phyloP scores from a whole-genome alignment of 2,329 filamentous ascomycete species.

The Phoma sp. region DNA sequence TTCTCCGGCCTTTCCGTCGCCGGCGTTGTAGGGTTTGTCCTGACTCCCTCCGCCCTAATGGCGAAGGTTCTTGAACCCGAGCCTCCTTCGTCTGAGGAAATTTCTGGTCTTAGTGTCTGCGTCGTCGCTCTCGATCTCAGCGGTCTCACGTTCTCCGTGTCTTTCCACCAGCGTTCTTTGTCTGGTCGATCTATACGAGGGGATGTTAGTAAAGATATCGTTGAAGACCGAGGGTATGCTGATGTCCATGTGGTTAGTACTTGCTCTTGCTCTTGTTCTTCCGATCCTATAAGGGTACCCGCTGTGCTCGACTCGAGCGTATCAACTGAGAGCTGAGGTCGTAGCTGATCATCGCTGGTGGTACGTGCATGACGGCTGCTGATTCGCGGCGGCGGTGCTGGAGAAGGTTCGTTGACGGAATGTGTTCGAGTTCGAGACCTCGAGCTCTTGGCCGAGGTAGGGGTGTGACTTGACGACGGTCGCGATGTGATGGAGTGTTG shows the following conservation, averaged over 20 bases:
- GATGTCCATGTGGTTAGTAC: conserved; percentile 12
- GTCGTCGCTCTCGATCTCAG: conserved; percentile 9
- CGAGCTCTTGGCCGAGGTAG: conserved; percentile 15
- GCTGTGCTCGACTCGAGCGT: neutral
- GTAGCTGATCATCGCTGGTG: conserved; percentile 4
- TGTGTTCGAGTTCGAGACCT: conserved; percentile 14
- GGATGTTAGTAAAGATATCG: conserved; percentile 10
- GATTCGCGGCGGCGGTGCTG: conserved; percentile 21
- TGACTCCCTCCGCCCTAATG: conserved; percentile 6
- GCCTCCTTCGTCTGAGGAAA: conserved; percentile 8
- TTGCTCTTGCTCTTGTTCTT: conserved; percentile 15
- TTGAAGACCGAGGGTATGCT: conserved; percentile 4
- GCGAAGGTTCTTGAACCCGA: conserved; percentile 12
- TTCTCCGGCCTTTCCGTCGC: conserved; percentile 16
- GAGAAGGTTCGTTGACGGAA: conserved; percentile 17
- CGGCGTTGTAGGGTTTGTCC: conserved; percentile 17
- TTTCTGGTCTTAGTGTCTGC: conserved; percentile 7
- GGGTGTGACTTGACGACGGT: conserved; percentile 23
- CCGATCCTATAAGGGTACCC: neutral
- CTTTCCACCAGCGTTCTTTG: conserved; percentile 36
- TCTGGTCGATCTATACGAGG: conserved; percentile 23
- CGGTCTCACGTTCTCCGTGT: conserved; percentile 22
- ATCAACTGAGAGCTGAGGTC: neutral
- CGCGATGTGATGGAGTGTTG: conserved; percentile 18
- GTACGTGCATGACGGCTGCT: conserved; percentile 28